phyloP scores from a whole-genome alignment of 1,284 basidiomycete genomes.

The Golubevia sp. region DNA sequence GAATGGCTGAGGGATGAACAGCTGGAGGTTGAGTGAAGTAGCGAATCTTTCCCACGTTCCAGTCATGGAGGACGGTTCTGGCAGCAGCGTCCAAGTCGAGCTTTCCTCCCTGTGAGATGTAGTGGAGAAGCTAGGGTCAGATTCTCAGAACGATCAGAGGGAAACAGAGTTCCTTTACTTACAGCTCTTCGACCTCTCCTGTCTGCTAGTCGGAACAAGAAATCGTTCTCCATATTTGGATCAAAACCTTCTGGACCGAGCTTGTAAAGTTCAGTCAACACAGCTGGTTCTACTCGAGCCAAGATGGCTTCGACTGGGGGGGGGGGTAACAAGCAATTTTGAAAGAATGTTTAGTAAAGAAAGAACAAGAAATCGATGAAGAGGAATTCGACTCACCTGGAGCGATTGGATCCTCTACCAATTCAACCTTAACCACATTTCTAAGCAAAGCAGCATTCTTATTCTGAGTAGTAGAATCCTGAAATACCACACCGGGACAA shows the following conservation, averaged over 20 bases:
- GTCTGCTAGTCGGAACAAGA: conserved; percentile 87
- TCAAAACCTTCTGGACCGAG: conserved; percentile 14
- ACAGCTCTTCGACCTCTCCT: conserved; percentile 76
- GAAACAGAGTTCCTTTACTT: conserved; percentile 67
- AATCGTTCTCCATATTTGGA: conserved; percentile 73
- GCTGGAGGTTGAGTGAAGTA: conserved; percentile 81
- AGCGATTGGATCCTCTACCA: conserved; percentile 85
- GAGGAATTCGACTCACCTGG: conserved; percentile 69
- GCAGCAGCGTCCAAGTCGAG: conserved; percentile 85
- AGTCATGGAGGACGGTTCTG: conserved; percentile 84
- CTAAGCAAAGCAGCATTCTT: conserved; percentile 65
- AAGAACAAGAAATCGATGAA: conserved; percentile 5
- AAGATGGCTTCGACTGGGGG: conserved; percentile 50
- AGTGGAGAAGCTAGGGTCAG: conserved; percentile 9
- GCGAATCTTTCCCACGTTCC: conserved; percentile 94
- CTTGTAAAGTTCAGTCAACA: conserved; percentile 41
- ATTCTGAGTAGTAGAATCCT: conserved; percentile 16
- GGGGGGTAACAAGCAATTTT: background rate
- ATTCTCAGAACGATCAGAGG: background rate
- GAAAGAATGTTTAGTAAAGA: conserved; percentile 6
- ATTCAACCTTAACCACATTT: conserved; percentile 90
- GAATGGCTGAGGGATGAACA: conserved; percentile 75
- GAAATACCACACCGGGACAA: conserved; percentile 84
- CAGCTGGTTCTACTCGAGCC: conserved; percentile 31
- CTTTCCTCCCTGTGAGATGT: conserved; percentile 74